phyloP scores from a whole-genome alignment of 176 grass and related monocot species.

The Carex scoparia region DNA sequence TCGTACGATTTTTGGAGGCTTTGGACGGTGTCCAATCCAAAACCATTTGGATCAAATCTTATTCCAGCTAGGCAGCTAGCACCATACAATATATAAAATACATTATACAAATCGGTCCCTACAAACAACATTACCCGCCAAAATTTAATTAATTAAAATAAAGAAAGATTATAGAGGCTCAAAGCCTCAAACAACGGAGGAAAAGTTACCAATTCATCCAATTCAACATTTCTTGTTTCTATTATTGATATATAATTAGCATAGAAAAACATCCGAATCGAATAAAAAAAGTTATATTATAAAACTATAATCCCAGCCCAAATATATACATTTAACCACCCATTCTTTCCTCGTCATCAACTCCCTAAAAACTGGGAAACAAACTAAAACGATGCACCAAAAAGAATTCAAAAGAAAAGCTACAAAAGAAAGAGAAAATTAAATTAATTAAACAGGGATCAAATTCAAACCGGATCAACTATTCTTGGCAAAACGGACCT shows the following conservation, averaged over 20 bases:
- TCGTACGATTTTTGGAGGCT: too few species aligned
- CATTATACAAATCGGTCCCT: not conserved
- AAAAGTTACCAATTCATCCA: not conserved
- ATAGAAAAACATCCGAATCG: not conserved
- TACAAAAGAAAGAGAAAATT: slow-evolving; percentile 3
- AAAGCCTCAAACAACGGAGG: not conserved
- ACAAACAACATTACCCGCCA: not conserved
- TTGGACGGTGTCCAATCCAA: too few species aligned
- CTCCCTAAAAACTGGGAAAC: slow-evolving; percentile 6
- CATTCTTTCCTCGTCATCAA: not conserved
- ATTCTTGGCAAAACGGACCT: not conserved
- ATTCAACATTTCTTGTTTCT: not conserved
- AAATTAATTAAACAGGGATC: not conserved
- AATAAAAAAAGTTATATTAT: not conserved
- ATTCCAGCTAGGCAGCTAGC: not conserved
- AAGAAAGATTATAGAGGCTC: not conserved
- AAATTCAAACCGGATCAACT: not conserved
- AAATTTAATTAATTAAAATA: too few species aligned
- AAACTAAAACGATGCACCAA: not conserved
- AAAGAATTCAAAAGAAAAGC: not conserved
- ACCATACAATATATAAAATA: not conserved
- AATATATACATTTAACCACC: slow-evolving; percentile 15
- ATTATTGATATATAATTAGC: not conserved
- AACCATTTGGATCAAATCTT: too few species aligned
- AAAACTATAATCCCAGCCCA: not conserved